Base-by-base conservation (phyloP, 129 eudicot genomes). In the Centrapalus pauciflorus region DNA sequence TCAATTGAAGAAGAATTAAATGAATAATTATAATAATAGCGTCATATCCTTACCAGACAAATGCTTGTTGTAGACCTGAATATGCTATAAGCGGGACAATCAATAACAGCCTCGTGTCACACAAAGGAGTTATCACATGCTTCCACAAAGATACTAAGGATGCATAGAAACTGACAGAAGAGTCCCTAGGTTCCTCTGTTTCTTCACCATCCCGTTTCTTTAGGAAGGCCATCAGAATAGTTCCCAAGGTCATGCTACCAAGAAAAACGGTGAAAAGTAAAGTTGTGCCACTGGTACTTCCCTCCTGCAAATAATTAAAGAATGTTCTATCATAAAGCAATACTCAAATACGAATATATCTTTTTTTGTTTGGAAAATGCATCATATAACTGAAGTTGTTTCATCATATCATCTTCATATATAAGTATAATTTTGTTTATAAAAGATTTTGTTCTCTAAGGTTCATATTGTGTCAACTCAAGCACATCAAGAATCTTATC, bases 31-130 rank as follows among this genome's bases (percentile, higher is more conserved):
- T 37, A 24, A 71, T 38, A 63, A 58, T 64, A 33, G 12, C 55
- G 48, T 17, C 45, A 45, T 27, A 45, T 30, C 27, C 75, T 65
- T 83, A 93, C 99, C 99, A 93, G 2, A 93, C 96, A 93, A 93
- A 93, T 78, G 99, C 96, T 76, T 86, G 95, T 82, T 93, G 99
- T 71, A 93, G 82, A 69, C 99, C 99, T 25, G 99, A 93, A 74
- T 80, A 93, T 35, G 87, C 95, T 29, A 93, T 82, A 57, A 93
- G 95, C n/a, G 99, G 99, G 59, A 93, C 88, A 48, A 89, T 69
- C 76, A 93, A 74, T 14, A 93, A 90, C 58, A 89, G 66, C 61
- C 96, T 82, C 21, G 55, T 54, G 83, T 93, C 99, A 51, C 68
- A 77, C 49, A 89, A 72, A 29, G 92, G 93, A 21, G 80, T 79